Percentiles rank a stretch among this genome's conserved stretches.
These are phyloP conservation scores for Strobilomyces echinocephalus DNA, from an alignment of 768 basidiomycete genomes.

Conservation along the genomic window DNA sequence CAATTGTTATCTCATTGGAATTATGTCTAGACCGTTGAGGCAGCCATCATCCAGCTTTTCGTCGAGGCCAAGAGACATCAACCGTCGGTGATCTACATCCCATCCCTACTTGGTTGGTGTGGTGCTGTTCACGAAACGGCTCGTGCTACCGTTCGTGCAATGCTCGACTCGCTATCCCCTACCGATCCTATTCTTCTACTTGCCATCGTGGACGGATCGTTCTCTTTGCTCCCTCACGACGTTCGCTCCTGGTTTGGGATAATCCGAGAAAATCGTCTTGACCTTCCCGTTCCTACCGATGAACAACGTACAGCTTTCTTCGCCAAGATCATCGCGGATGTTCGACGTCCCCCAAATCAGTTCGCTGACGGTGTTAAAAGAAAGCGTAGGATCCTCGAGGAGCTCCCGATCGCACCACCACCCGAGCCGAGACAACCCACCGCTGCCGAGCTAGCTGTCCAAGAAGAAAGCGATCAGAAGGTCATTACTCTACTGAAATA, in stretches of 20 bases:
- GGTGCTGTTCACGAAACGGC: slow-evolving; percentile 79
- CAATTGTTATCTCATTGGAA: neutral
- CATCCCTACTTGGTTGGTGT: slow-evolving; percentile 83
- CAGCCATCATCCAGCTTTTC: slow-evolving; percentile 91
- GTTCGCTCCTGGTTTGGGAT: slow-evolving; percentile 90
- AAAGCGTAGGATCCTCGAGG: slow-evolving; percentile 78
- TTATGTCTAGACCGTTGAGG: slow-evolving; percentile 68
- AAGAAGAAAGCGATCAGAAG: slow-evolving; percentile 77
- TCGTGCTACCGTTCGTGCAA: slow-evolving; percentile 77
- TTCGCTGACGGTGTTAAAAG: slow-evolving; percentile 88
- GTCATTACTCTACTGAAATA: slow-evolving; percentile 79
- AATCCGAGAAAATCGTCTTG: slow-evolving; percentile 68
- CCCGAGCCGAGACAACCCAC: slow-evolving; percentile 79
- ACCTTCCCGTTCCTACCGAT: slow-evolving; percentile 46
- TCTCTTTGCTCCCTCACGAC: slow-evolving; percentile 67
- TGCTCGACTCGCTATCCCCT: slow-evolving; percentile 87
- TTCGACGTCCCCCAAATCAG: slow-evolving; percentile 72
- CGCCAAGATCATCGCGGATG: slow-evolving; percentile 59
- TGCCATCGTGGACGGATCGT: slow-evolving; percentile 78
- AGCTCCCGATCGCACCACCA: slow-evolving; percentile 84
- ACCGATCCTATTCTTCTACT: slow-evolving; percentile 92
- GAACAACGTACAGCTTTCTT: slow-evolving; percentile 75
- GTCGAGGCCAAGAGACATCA: slow-evolving; percentile 96
- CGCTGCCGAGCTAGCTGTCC: slow-evolving; percentile 73
- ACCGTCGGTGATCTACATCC: slow-evolving; percentile 93